Evolutionary conservation across 2,329 filamentous ascomycete genomes (phyloP), one percentile per base, ranked within the genome.

Genomic region (Xylaria sp.): DNA sequence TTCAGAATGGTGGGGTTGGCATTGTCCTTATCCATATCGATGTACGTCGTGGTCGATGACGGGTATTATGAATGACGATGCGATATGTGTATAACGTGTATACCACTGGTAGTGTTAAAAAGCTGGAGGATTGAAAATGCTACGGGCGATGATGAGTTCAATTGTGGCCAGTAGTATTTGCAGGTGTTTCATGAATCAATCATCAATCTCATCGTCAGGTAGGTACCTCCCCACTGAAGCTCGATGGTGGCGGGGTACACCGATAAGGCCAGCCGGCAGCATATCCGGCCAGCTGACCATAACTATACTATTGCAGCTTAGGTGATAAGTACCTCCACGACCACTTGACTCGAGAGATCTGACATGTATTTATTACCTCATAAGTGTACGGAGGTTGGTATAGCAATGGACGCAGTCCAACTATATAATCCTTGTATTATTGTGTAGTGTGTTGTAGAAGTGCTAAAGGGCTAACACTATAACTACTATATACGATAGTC

Each of bases 1-100:
- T 91, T 97, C 77, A 98, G 85, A 78, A 99, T 94, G 72, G 93
- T 97, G 64, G 96, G 96, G 83, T 99, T 98, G 73, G 92, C 94
- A 82, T 97, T 97, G 74, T 91, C 88, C 56, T 81, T 80, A 65
- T 81, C 77, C 81, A 84, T 84, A 51, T 74, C 68, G 66, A 65
- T 12, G 34, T 44, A 28, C 5, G 41, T 44, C 5, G 41, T 18
- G 41, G 20, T 28, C n/a, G 37, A 58, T 20, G 39, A 34, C 25
- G 2, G 18, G n/a, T n/a, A 48, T 9, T 9, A 23, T 52, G 6
- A n/a, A 34, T 51, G 13, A 20, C 15, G 23, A 50, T 48, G 46
- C 46, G n/a, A n/a, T 20, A 20, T 48, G 46, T 48, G 46, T 8
- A 48, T 48, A 8, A 8, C 8, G 9, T 23, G 10, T 41, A 41